These are phyloP conservation scores for Yamadazyma akitaensis DNA, from an alignment of 805 yeast genomes.

Conservation along the genomic window DNA sequence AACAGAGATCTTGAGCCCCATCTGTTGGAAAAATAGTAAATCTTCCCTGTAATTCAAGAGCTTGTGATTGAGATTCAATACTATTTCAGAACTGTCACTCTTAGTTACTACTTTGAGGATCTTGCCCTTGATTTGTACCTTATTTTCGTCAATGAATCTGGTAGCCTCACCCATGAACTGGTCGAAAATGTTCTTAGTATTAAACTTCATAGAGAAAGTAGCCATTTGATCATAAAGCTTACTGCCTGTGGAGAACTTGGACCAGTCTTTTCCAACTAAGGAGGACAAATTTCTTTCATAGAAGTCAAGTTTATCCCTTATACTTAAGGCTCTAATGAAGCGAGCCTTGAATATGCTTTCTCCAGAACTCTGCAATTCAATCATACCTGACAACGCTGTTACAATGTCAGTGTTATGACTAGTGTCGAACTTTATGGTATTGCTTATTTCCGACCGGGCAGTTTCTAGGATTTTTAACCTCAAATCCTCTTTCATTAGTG, in stretches of 20 bases:
- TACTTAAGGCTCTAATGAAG: slow-evolving; percentile 18
- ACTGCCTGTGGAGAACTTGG: slow-evolving; percentile 48
- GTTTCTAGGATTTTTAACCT: slow-evolving; percentile 28
- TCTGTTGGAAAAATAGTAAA: slow-evolving; percentile 39
- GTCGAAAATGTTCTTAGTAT: slow-evolving; percentile 39
- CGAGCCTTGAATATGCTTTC: neutral
- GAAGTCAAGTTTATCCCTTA: slow-evolving; percentile 21
- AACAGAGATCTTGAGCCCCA: slow-evolving; percentile 59
- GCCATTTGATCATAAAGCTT: slow-evolving; percentile 51
- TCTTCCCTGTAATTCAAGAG: slow-evolving; percentile 12
- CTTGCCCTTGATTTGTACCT: slow-evolving; percentile 9
- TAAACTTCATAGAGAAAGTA: slow-evolving; percentile 43
- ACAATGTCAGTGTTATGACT: neutral
- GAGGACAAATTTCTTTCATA: slow-evolving; percentile 19
- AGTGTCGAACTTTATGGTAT: slow-evolving; percentile 15
- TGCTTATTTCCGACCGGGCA: slow-evolving; percentile 26
- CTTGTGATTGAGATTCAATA: slow-evolving; percentile 51
- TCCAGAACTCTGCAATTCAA: neutral
- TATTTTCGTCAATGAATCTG: slow-evolving; percentile 2
- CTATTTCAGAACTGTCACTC: slow-evolving; percentile 24
- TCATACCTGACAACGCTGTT: neutral
- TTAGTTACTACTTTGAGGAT: slow-evolving; percentile 5
- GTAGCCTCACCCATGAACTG: slow-evolving; percentile 44
- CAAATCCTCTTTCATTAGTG: slow-evolving; percentile 34
- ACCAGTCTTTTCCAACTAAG: slow-evolving; percentile 33